Evolutionary conservation across 768 basidiomycete genomes (phyloP).

Genomic region (Tulasnella sp.): DNA sequence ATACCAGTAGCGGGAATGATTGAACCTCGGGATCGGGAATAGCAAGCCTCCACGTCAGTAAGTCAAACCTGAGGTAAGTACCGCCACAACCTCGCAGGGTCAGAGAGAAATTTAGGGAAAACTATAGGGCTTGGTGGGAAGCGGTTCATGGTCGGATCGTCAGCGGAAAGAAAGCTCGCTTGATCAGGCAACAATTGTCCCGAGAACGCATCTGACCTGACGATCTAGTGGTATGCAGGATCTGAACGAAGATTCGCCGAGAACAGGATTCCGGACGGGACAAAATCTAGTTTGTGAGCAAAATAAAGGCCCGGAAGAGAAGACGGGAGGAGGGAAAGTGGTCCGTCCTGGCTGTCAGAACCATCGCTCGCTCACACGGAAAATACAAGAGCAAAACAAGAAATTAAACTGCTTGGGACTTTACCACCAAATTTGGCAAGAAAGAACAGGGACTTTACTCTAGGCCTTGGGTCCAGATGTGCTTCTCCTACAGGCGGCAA

Average conservation of each 20-base stretch:
- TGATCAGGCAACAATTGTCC: background rate
- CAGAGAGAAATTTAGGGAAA: background rate
- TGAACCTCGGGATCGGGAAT: background rate
- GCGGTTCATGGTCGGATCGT: background rate
- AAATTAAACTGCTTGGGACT: background rate
- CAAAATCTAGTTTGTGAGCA: background rate
- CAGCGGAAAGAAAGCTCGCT: background rate
- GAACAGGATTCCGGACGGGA: background rate
- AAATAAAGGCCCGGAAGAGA: background rate
- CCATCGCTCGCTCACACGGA: conserved; percentile 6
- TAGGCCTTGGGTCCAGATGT: background rate
- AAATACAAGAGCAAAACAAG: background rate
- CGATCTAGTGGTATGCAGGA: background rate
- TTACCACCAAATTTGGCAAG: background rate
- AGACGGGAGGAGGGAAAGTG: background rate
- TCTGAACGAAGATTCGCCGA: background rate
- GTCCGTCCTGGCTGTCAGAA: background rate
- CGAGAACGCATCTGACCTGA: background rate
- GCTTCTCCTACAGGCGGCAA: background rate
- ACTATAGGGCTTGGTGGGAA: background rate
- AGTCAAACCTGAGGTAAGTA: background rate
- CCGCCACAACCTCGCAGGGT: background rate
- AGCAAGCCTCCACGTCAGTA: background rate
- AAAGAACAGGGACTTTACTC: background rate
- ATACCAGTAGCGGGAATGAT: background rate